Percentiles rank a stretch among this genome's conserved stretches.
These are phyloP conservation scores for Linnemannia zychae DNA, from an alignment of 192 early-diverging fungal species.

Conservation along the genomic window DNA sequence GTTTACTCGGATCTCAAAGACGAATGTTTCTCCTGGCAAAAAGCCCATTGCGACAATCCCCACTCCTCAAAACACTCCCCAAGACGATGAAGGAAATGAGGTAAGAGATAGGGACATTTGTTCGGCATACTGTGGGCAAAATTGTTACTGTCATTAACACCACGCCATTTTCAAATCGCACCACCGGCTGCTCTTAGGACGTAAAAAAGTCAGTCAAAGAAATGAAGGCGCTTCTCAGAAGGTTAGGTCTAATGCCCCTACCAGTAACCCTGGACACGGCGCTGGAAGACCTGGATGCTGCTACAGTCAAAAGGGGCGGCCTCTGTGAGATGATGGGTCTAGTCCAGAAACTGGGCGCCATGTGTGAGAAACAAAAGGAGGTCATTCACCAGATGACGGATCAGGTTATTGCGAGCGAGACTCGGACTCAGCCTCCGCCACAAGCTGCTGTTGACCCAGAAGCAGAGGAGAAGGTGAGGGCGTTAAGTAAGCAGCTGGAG, in stretches of 20 bases:
- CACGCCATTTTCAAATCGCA: neutral
- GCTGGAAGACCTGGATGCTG: conserved; percentile 11
- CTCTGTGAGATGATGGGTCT: conserved; percentile 38
- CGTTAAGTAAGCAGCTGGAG: conserved; percentile 12
- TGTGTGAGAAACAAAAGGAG: conserved; percentile 44
- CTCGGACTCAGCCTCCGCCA: neutral
- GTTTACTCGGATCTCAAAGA: conserved; percentile 43
- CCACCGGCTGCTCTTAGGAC: neutral
- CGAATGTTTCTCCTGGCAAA: conserved; percentile 21
- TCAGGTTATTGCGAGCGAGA: conserved; percentile 33
- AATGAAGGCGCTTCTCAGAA: conserved; percentile 18
- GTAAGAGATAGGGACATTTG: too few relatives aligned
- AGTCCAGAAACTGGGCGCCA: conserved; percentile 20
- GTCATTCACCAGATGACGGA: conserved; percentile 52
- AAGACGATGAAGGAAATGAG: conserved; percentile 19
- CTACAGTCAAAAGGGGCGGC: conserved; percentile 24
- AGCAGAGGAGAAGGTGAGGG: neutral
- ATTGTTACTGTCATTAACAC: neutral
- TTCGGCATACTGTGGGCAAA: too few relatives aligned
- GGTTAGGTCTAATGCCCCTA: conserved; percentile 29
- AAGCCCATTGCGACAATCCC: conserved; percentile 30
- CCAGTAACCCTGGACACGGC: conserved; percentile 22
- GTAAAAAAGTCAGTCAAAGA: conserved; percentile 27
- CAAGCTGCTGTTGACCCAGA: neutral
- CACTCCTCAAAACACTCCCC: conserved; percentile 23